A percentile compares a stretch with the other conserved stretches of the same genome.
Conservation (phyloP, 2,329 filamentous ascomycete genomes). For the Scedosporium dehoogii region DNA sequence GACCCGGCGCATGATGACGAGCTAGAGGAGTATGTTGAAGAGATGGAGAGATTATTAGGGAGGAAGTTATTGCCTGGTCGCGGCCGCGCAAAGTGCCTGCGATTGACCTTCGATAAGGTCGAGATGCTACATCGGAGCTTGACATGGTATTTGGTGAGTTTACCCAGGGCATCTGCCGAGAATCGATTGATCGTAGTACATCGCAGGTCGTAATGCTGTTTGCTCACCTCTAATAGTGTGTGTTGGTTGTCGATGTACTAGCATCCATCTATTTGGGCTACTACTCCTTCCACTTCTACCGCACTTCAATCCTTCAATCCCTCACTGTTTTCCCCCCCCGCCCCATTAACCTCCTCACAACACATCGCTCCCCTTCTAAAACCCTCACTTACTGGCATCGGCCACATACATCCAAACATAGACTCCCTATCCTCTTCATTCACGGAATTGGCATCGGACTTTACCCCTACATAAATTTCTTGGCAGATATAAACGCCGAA, state of each 20-base stretch:
- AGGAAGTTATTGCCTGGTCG: conserved; percentile 38
- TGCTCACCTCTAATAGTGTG: conserved; percentile 19
- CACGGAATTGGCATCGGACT: conserved; percentile 49
- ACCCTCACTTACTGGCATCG: conserved; percentile 50
- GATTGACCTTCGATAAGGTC: conserved; percentile 48
- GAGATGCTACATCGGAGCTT: conserved; percentile 45
- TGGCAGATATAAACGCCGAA: conserved; percentile 37
- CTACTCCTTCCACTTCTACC: conserved; percentile 37
- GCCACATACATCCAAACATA: conserved; percentile 46
- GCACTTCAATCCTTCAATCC: conserved; percentile 29
- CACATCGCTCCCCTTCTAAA: conserved; percentile 33
- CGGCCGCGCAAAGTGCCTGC: conserved; percentile 40
- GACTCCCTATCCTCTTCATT: conserved; percentile 49
- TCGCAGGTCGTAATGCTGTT: conserved; percentile 8
- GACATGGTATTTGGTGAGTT: conserved; percentile 44
- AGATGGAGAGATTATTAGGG: conserved; percentile 40
- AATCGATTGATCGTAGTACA: not conserved
- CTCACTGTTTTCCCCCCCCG: conserved; percentile 44
- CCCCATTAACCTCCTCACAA: conserved; percentile 34
- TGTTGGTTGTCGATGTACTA: conserved; percentile 35
- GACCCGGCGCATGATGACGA: conserved; percentile 37
- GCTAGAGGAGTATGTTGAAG: conserved; percentile 43
- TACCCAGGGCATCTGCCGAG: not conserved
- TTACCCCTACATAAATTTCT: conserved; percentile 44
- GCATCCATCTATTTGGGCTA: conserved; percentile 23